A percentile compares a stretch with the other conserved stretches of the same genome.
Conservation (phyloP, 2,329 filamentous ascomycete genomes). For the Talaromyces sp. region DNA sequence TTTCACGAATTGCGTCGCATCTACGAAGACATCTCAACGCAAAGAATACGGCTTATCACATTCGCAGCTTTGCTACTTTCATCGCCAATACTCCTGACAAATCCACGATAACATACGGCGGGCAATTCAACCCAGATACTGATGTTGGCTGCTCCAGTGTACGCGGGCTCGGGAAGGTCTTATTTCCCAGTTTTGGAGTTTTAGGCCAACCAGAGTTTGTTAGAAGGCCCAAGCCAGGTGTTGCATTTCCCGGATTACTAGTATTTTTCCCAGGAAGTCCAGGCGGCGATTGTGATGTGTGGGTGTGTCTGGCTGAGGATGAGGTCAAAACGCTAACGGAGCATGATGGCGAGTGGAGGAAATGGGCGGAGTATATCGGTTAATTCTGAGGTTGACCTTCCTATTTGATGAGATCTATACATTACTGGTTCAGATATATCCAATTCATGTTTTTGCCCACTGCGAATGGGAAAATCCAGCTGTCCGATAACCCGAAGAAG, state of each 20-base stretch:
- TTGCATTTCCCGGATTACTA: conserved; percentile 14
- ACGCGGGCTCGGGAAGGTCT: neutral
- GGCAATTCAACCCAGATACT: conserved; percentile 6
- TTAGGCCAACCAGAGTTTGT: conserved; percentile 19
- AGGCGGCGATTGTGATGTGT: conserved; percentile 18
- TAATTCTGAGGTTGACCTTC: conserved; percentile 14
- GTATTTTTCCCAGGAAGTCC: conserved; percentile 17
- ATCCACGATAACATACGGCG: conserved; percentile 9
- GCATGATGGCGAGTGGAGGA: conserved; percentile 13
- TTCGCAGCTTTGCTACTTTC: conserved; percentile 9
- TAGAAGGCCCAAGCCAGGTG: conserved; percentile 14
- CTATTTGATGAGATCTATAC: neutral
- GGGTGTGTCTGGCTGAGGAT: conserved; percentile 17
- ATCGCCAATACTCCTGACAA: conserved; percentile 8
- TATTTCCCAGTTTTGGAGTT: conserved; percentile 15
- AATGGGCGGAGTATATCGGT: conserved; percentile 18
- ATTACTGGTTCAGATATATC: neutral
- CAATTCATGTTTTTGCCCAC: neutral
- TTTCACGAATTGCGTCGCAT: conserved; percentile 3
- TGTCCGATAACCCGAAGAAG: too few species aligned
- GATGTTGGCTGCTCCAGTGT: conserved; percentile 8
- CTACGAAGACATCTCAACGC: conserved; percentile 9
- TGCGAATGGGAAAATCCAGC: neutral
- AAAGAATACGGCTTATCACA: conserved; percentile 1
- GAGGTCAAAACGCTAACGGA: conserved; percentile 14